Percentiles rank a stretch among this genome's conserved stretches.
phyloP scores from a whole-genome alignment of 805 yeast genomes.

The Wickerhamiella dianesei region DNA sequence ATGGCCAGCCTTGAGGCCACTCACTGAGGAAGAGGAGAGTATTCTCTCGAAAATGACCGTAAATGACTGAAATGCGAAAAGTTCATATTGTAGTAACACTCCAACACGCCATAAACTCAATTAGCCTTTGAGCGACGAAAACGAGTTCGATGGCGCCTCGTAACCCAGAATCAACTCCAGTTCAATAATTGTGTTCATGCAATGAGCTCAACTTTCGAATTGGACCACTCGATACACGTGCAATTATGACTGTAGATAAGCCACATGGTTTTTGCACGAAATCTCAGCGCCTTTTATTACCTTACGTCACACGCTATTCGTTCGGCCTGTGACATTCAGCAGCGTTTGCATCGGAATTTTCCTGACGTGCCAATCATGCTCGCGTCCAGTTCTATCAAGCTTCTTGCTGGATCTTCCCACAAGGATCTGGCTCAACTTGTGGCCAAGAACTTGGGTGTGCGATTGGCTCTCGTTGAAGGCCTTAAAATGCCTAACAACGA shows the following conservation, averaged over 20 bases:
- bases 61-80: too few relatives aligned
- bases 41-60: not conserved
- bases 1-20: slow-evolving; percentile 7
- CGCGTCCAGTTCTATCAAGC: slow-evolving; percentile 41
- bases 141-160: too few relatives aligned
- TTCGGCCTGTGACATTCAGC: not conserved
- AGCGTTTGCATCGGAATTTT: slow-evolving; percentile 1
- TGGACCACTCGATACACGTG: too few relatives aligned
- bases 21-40: slow-evolving; percentile 4
- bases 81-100: too few relatives aligned
- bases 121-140: too few relatives aligned
- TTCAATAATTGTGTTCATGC: not conserved
- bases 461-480: slow-evolving; percentile 44
- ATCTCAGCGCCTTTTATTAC: not conserved
- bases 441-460: slow-evolving; percentile 47
- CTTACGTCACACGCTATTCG: not conserved
- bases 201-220: too few relatives aligned
- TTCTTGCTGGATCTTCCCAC: slow-evolving; percentile 46
- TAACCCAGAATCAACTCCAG: too few relatives aligned
- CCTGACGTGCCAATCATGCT: slow-evolving; percentile 7
- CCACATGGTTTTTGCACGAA: not conserved
- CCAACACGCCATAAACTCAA: too few relatives aligned
- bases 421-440: slow-evolving; percentile 69
- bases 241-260: not conserved
- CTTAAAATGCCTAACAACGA: slow-evolving; percentile 24